Base-by-base conservation (phyloP, 192 early-diverging fungal species). In the Rhizophagus sp. region DNA sequence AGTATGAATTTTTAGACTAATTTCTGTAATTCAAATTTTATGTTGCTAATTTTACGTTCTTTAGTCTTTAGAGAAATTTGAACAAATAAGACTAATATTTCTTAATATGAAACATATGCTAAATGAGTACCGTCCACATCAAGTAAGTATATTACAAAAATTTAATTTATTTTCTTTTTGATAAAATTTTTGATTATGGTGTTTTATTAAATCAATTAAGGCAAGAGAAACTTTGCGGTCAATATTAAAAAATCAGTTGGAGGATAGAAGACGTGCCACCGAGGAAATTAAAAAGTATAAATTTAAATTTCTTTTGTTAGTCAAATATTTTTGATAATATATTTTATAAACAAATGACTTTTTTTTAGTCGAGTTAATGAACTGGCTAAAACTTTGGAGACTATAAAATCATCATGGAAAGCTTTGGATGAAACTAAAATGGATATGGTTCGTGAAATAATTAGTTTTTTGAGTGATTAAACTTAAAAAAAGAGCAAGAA, bases 41-140 rank as follows among this genome's bases (percentile, higher is more conserved):
- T 24, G 5, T 30, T 36, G 4, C 36, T 36, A 36, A 36, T 15
- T 44, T 75, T 65, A n/a, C 33, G 7, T 24, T 4, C 83, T 79
- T 22, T 87, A 90, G 89, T 90, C 84, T 79, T 82, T 81, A n/a
- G 79, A 82, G 4, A 88, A 89, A n/a, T 87, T 90, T 3, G 90
- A 93, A 47, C 87, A 92, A 62, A 87, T 96, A 69, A 87, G 91
- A 74, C 84, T 88, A 15, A 89, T 94, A 30, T 87, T 96, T 41
- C 88, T 93, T 76, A 94, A 96, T 76, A 92, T 92, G 84, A 93
- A 96, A 84, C 93, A 94, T 80, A 86, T 96, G 44, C 84, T 96
- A n/a, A 94, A 96, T 83, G 92, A 93, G 78, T 94, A 93, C 74
- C 88, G 95, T 30, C 89, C 90, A 69, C 94, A 94, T 82, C 95